Evolutionary conservation across 2,329 filamentous ascomycete species (phyloP).

Genomic region (Penicillium verrucosum): DNA sequence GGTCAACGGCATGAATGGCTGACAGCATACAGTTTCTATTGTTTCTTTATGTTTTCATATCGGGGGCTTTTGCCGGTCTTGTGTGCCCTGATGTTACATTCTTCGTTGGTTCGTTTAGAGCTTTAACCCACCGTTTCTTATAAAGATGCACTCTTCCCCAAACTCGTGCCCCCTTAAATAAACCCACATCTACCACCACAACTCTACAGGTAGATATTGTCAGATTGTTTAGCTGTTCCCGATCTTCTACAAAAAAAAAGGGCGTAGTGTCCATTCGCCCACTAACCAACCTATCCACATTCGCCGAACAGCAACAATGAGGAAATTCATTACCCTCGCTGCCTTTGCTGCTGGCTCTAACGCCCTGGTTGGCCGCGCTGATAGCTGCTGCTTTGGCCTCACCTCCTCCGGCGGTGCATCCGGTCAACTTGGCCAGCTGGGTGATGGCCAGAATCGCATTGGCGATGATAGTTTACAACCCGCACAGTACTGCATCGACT

Average conservation of each 20-base stretch:
- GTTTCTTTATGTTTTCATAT: slow-evolving; percentile 10
- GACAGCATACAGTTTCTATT: slow-evolving; percentile 12
- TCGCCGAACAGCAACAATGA: slow-evolving; percentile 30
- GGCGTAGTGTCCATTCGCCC: slow-evolving; percentile 11
- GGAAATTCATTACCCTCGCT: slow-evolving; percentile 37
- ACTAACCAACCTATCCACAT: neutral
- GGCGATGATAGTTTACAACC: slow-evolving; percentile 47
- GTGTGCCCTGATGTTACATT: neutral
- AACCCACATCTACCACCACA: neutral
- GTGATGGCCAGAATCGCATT: slow-evolving; percentile 61
- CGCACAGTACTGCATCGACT: slow-evolving; percentile 55
- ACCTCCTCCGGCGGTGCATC: slow-evolving; percentile 48
- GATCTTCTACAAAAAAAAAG: neutral
- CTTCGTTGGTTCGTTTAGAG: slow-evolving; percentile 2
- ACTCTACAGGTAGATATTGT: neutral
- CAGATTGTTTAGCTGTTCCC: neutral
- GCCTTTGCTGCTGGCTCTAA: slow-evolving; percentile 43
- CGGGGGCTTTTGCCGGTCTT: slow-evolving; percentile 15
- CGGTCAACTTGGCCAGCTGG: slow-evolving; percentile 59
- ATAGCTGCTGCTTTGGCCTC: slow-evolving; percentile 53
- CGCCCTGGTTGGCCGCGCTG: slow-evolving; percentile 39
- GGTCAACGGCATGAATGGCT: slow-evolving; percentile 5
- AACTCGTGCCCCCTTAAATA: neutral
- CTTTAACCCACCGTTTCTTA: slow-evolving; percentile 11
- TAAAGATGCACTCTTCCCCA: slow-evolving; percentile 13